A percentile compares a stretch with the other conserved stretches of the same genome.
Conservation (phyloP, 2,329 filamentous ascomycete species). For the Alternaria arborescens region DNA sequence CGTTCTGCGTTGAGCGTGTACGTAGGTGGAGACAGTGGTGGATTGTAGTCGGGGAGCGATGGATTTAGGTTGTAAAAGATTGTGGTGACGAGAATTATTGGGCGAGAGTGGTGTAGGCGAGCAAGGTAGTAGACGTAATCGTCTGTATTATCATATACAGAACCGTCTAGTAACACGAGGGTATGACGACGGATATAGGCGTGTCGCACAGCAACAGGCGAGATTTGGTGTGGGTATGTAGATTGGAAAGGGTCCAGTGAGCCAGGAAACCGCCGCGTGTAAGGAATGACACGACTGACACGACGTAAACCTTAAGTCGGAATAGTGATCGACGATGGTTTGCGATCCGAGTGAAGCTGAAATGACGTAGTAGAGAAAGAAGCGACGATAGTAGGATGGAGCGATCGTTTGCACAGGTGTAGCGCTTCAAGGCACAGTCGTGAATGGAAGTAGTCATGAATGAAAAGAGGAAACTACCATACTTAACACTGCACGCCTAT, state of each 20-base stretch:
- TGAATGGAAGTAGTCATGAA: constrained; percentile 9
- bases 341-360: neutral
- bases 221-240: constrained; percentile 27
- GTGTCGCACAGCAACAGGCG: constrained; percentile 27
- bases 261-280: constrained; percentile 10
- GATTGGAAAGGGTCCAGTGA: constrained; percentile 6
- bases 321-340: constrained; percentile 5
- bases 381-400: constrained; percentile 18
- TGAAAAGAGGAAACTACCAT: constrained; percentile 13
- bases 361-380: constrained; percentile 8
- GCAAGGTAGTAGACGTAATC: neutral
- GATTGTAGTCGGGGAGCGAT: neutral
- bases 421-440: constrained; percentile 33
- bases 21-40: constrained; percentile 1
- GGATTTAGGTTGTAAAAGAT: neutral
- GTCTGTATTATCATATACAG: constrained; percentile 2
- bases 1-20: neutral
- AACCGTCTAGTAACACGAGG: constrained; percentile 4
- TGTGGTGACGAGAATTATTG: constrained; percentile 1
- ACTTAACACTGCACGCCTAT: constrained; percentile 15
- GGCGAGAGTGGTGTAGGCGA: neutral
- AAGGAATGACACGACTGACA: neutral
- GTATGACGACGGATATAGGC: constrained; percentile 3
- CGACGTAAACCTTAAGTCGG: constrained; percentile 1
- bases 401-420: constrained; percentile 13